These are phyloP conservation scores for Adenanthera pavonina DNA, from an alignment of 306 rosid genomes.

Conservation along the genomic window DNA sequence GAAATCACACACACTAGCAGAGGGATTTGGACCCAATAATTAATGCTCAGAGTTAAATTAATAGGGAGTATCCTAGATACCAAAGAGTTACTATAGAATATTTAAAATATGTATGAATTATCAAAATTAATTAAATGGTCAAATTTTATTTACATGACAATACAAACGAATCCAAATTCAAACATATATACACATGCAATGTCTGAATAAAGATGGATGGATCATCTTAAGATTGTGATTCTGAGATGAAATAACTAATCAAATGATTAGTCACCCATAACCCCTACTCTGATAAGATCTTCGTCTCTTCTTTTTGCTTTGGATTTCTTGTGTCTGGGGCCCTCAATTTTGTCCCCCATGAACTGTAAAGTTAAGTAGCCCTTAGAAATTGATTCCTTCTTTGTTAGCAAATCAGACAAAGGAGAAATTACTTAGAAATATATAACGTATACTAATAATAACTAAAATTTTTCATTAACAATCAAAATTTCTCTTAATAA, in stretches of 20 bases:
- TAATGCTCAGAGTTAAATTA: no score
- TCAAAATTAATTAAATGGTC: neutral
- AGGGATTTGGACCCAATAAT: no score
- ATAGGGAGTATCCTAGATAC: no score
- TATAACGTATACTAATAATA: no score
- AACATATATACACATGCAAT: neutral
- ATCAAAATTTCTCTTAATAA: no score
- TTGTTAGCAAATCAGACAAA: neutral
- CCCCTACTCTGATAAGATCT: constrained; percentile 32
- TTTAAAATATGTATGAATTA: neutral
- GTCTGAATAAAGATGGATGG: neutral
- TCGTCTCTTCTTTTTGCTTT: constrained; percentile 25
- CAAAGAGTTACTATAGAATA: no score
- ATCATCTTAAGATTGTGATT: constrained; percentile 40
- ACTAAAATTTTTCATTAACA: no score
- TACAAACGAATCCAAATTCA: neutral
- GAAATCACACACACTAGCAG: no score
- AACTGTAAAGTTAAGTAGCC: constrained; percentile 29
- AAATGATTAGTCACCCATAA: constrained; percentile 15
- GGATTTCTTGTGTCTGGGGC: constrained; percentile 14
- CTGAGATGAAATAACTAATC: constrained; percentile 32
- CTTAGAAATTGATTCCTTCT: neutral
- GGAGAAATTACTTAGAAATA: no score
- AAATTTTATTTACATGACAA: neutral
- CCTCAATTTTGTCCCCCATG: constrained; percentile 22